Percentiles rank a stretch among this genome's conserved stretches.
Conservation (phyloP, 2,329 filamentous ascomycete species). For the Ophiosphaerella korrae region DNA sequence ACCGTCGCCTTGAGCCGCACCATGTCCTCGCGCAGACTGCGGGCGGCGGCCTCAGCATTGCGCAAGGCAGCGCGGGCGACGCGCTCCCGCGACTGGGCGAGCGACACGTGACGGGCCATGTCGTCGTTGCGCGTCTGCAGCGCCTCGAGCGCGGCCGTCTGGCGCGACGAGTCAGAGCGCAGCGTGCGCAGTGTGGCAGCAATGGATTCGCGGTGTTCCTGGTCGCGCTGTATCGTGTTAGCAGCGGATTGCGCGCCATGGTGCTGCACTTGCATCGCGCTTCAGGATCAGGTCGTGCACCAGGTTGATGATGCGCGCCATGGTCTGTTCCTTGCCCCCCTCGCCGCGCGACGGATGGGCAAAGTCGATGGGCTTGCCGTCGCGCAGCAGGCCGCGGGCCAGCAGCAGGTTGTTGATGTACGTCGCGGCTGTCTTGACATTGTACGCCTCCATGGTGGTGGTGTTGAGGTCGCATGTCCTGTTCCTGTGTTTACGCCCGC, state of each 20-base stretch:
- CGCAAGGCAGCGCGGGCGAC: constrained; percentile 71
- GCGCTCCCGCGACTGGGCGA: constrained; percentile 72
- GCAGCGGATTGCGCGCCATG: not conserved
- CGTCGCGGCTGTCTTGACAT: constrained; percentile 64
- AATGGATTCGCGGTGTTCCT: constrained; percentile 83
- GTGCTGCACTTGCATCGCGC: constrained; percentile 70
- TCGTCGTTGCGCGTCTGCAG: constrained; percentile 62
- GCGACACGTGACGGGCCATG: constrained; percentile 60
- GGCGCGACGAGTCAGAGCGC: constrained; percentile 75
- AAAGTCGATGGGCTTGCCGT: constrained; percentile 80
- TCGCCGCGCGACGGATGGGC: constrained; percentile 69
- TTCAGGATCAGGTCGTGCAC: constrained; percentile 91
- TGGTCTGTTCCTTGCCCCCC: constrained; percentile 68
- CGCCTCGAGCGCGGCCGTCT: constrained; percentile 69
- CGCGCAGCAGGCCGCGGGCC: constrained; percentile 65
- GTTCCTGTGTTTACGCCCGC: not conserved
- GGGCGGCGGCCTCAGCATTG: constrained; percentile 73
- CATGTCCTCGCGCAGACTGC: constrained; percentile 83
- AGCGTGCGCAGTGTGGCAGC: constrained; percentile 77
- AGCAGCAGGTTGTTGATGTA: constrained; percentile 70
- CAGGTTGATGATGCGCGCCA: constrained; percentile 87
- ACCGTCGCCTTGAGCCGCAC: constrained; percentile 77
- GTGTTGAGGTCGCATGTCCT: no score
- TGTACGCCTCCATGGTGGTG: constrained; percentile 52
- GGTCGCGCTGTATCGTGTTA: constrained; percentile 70